Evolutionary conservation across 805 yeast species (phyloP).

Genomic region (Metschnikowia continentalis): DNA sequence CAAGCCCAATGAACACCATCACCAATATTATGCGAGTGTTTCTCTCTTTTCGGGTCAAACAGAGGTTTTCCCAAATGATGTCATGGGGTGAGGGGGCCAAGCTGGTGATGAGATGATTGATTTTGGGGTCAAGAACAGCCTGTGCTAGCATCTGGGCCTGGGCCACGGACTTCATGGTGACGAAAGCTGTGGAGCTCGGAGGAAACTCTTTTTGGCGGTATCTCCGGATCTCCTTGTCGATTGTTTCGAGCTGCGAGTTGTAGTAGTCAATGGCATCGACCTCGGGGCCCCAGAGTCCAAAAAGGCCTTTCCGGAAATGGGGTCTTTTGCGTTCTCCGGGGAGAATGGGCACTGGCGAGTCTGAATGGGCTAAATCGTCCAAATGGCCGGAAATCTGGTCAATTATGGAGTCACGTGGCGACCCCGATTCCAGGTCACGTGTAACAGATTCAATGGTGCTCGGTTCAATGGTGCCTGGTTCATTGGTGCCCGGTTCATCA

Average conservation of each 20-base stretch:
- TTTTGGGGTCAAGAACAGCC: slow-evolving; percentile 86
- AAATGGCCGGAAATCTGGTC: slow-evolving; percentile 27
- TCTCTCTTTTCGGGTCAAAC: slow-evolving; percentile 72
- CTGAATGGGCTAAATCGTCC: slow-evolving; percentile 7
- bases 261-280: slow-evolving; percentile 82
- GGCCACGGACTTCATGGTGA: slow-evolving; percentile 92
- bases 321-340: slow-evolving; percentile 50
- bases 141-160: slow-evolving; percentile 97
- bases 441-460: too few relatives aligned
- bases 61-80: slow-evolving; percentile 87
- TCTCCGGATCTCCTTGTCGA: slow-evolving; percentile 65
- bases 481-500: not conserved
- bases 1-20: slow-evolving; percentile 60
- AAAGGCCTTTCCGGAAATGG: slow-evolving; percentile 50
- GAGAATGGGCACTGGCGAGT: slow-evolving; percentile 21
- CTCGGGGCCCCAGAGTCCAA: slow-evolving; percentile 60
- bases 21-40: slow-evolving; percentile 59
- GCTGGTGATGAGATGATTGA: slow-evolving; percentile 73
- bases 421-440: not conserved
- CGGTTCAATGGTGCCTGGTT: not conserved
- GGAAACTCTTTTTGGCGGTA: slow-evolving; percentile 69
- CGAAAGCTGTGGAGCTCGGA: slow-evolving; percentile 87
- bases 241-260: slow-evolving; percentile 58
- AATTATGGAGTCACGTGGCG: slow-evolving; percentile 14
- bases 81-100: slow-evolving; percentile 97